Percentiles rank a stretch among this genome's conserved stretches.
These are phyloP conservation scores for Aspergillus ellipticus DNA, from an alignment of 495 filamentous ascomycete genomes.

Conservation along the genomic window DNA sequence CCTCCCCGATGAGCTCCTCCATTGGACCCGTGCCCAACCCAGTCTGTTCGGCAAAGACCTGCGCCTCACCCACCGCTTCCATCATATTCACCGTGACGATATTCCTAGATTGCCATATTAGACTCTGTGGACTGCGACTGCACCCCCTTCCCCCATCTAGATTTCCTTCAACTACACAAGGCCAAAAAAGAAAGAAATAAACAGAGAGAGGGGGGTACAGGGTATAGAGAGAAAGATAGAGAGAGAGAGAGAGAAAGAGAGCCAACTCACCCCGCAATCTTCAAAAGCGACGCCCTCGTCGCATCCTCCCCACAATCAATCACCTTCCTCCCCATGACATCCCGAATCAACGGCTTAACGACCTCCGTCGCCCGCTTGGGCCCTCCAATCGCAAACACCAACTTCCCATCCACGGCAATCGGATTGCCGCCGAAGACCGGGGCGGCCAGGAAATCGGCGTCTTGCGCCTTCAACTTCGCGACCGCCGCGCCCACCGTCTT, in stretches of 20 bases:
- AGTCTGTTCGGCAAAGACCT: conserved; percentile 53
- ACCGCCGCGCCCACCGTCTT: conserved; percentile 34
- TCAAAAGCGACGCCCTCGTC: conserved; percentile 41
- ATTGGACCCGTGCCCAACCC: conserved; percentile 48
- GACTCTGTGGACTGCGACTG: too few relatives aligned
- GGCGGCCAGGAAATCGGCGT: conserved; percentile 39
- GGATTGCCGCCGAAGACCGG: conserved; percentile 46
- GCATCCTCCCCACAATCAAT: conserved; percentile 49
- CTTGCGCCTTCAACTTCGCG: conserved; percentile 29
- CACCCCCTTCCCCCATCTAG: background rate
- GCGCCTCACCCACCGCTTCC: conserved; percentile 51
- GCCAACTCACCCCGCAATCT: conserved; percentile 40
- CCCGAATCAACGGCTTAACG: conserved; percentile 43
- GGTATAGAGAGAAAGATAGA: background rate
- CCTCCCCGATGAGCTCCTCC: conserved; percentile 49
- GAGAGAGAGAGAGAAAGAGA: background rate
- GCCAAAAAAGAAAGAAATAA: too few relatives aligned
- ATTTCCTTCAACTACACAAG: too few relatives aligned
- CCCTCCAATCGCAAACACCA: conserved; percentile 46
- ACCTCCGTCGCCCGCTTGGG: conserved; percentile 30
- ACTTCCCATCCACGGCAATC: conserved; percentile 41
- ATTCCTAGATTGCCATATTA: conserved; percentile 26
- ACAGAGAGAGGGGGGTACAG: too few relatives aligned
- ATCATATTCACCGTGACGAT: conserved; percentile 47
- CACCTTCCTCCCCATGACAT: conserved; percentile 43